Evolutionary conservation across 371 early-diverging fungal species (phyloP), one percentile per base, ranked within the genome.

Genomic region (Syncephalastrum sp.): DNA sequence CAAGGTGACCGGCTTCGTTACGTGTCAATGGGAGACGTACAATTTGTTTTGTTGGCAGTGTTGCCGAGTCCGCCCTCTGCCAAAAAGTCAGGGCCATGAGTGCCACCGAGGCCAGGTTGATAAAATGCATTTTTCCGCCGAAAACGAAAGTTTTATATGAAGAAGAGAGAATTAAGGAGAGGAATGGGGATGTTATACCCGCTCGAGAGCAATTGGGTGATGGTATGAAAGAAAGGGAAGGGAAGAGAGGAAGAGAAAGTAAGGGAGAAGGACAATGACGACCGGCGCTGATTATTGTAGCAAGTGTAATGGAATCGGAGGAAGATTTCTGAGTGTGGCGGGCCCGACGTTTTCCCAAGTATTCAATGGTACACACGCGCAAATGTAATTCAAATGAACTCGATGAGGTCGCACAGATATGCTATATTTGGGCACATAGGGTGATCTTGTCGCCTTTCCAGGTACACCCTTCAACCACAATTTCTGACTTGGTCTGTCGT

Each of bases 1-100:
- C 54, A 19, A 57, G 44, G 50, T 63, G 63, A 2, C 61, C 64
- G 33, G 54, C 50, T 55, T 54, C 51, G 29, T 55, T 64, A 4
- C 59, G 54, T 52, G 46, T 38, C 7, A 64, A 47, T 19, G 64
- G 54, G 13, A 59, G 38, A 19, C 64, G 59, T 8, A 58, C 52
- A 15, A 57, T 25, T 42, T 56, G 56, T 5, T 25, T 46, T 8
- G 19, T 48, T 19, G 48, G 48, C 13, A 44, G 27, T 17, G 27
- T 50, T 19, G 33, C 42, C 16, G 49, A 42, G 43, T 42, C 60
- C 4, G 54, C 38, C 13, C 42, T 38, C 38, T 33, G 38, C 38
- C 38, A 33, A 42, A 47, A 27, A 13, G 42, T 27, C n/a, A 57
- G 24, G n/a, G 49, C 54, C 42, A 43, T 45, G 21, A 61, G 56